Percentiles rank a stretch among this genome's conserved stretches.
phyloP scores from a whole-genome alignment of 2,329 filamentous ascomycete genomes.

The Trichoderma sp. region DNA sequence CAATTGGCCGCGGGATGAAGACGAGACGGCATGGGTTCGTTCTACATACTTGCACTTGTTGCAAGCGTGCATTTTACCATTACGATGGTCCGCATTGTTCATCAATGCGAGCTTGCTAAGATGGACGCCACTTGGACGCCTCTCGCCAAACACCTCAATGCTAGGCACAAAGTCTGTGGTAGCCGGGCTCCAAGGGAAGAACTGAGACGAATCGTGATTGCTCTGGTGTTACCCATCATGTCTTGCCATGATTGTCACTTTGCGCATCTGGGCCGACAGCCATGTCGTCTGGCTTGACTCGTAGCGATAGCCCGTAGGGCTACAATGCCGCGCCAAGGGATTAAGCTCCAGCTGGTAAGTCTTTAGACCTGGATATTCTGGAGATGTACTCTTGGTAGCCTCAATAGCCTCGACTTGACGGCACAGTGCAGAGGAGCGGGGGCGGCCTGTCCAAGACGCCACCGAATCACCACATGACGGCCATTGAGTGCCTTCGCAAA shows the following conservation, averaged over 20 bases:
- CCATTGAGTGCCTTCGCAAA: neutral
- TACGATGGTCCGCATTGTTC: neutral
- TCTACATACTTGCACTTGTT: neutral
- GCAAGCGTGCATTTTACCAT: neutral
- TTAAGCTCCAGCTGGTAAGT: constrained; percentile 12
- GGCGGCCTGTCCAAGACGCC: constrained; percentile 2
- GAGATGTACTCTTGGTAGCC: neutral
- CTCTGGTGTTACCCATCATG: neutral
- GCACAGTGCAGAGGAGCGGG: constrained; percentile 14
- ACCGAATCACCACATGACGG: constrained; percentile 19
- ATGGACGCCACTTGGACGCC: neutral
- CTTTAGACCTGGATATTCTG: neutral
- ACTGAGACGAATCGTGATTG: neutral
- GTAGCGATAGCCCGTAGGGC: neutral
- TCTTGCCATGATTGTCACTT: neutral
- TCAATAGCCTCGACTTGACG: constrained; percentile 14
- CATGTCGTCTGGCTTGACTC: neutral
- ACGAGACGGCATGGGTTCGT: neutral
- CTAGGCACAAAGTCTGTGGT: neutral
- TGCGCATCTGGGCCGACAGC: neutral
- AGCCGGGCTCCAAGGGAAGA: neutral
- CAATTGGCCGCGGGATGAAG: neutral
- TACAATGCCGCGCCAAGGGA: constrained; percentile 1
- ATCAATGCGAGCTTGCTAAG: neutral
- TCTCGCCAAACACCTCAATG: neutral